Percentiles rank a stretch among this genome's conserved stretches.
Evolutionary conservation across 345 rosid genomes (phyloP).

Genomic region (Citrus cavaleriei): DNA sequence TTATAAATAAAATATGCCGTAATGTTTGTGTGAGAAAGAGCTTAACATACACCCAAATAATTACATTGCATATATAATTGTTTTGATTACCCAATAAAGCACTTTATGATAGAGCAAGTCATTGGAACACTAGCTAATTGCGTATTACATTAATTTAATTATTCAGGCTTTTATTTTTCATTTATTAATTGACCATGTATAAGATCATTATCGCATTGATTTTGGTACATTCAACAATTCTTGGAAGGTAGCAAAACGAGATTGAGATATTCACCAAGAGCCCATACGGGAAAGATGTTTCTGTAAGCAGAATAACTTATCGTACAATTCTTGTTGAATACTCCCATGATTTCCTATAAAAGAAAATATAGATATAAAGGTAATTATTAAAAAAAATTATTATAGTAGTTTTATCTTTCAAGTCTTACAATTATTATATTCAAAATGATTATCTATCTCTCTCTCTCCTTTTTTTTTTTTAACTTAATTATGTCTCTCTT

Average conservation of each 20-base stretch:
- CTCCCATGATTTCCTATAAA: slow-evolving; percentile 57
- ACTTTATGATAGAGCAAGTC: no score
- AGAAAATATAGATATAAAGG: no score
- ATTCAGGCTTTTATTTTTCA: no score
- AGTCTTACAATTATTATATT: not conserved
- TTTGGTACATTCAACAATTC: not conserved
- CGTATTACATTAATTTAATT: no score
- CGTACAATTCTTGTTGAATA: slow-evolving; percentile 62
- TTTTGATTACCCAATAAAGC: not conserved
- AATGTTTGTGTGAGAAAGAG: no score
- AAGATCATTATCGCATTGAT: not conserved
- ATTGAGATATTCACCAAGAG: slow-evolving; percentile 51
- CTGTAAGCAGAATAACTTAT: slow-evolving; percentile 58
- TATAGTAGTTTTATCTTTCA: not conserved
- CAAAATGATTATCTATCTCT: no score
- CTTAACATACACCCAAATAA: no score
- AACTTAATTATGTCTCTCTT: not conserved
- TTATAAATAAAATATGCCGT: no score
- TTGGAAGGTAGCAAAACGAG: slow-evolving; percentile 9
- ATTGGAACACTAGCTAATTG: no score
- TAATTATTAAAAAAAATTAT: no score
- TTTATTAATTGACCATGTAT: not conserved
- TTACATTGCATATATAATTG: not conserved
- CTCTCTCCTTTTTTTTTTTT: no score
- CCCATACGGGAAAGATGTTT: slow-evolving; percentile 65